Evolutionary conservation across 2,329 filamentous ascomycete species (phyloP).

Genomic region (Epichloe scottii): DNA sequence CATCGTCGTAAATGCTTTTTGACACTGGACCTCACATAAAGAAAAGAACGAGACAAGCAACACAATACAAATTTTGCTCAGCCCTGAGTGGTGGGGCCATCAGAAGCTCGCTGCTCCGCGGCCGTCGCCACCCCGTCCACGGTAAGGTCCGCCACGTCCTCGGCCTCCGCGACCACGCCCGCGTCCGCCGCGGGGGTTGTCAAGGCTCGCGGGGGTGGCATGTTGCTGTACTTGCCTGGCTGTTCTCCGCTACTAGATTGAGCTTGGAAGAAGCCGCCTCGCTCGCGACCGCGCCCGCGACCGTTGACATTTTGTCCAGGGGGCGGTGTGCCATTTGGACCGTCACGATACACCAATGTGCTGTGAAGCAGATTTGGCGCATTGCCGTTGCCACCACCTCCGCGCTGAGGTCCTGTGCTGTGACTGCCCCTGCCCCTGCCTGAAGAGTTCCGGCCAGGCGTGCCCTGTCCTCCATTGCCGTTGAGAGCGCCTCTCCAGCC

Average conservation of each 20-base stretch:
- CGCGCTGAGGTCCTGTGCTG: slow-evolving; percentile 24
- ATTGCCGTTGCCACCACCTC: slow-evolving; percentile 11
- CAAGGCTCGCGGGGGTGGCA: slow-evolving; percentile 46
- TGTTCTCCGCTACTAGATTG: slow-evolving; percentile 8
- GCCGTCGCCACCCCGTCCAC: slow-evolving; percentile 22
- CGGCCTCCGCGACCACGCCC: slow-evolving; percentile 27
- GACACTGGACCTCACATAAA: background rate
- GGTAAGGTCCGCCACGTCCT: slow-evolving; percentile 22
- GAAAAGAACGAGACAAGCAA: background rate
- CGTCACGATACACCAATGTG: slow-evolving; percentile 38
- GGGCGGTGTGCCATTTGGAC: slow-evolving; percentile 16
- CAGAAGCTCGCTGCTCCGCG: slow-evolving; percentile 2
- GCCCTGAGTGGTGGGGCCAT: slow-evolving; percentile 6
- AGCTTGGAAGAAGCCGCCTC: slow-evolving; percentile 14
- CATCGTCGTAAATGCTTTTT: background rate
- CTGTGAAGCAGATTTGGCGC: slow-evolving; percentile 36
- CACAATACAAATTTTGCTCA: background rate
- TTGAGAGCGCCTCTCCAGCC: slow-evolving; percentile 45
- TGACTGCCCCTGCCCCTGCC: slow-evolving; percentile 27
- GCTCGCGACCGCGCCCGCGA: slow-evolving; percentile 18
- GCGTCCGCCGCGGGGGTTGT: slow-evolving; percentile 29
- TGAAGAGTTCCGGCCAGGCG: slow-evolving; percentile 22
- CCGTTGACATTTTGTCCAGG: slow-evolving; percentile 17
- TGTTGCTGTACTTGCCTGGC: slow-evolving; percentile 34
- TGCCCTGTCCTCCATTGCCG: slow-evolving; percentile 26